Conservation (phyloP, 768 basidiomycete genomes). For the Pisolithus albus region DNA sequence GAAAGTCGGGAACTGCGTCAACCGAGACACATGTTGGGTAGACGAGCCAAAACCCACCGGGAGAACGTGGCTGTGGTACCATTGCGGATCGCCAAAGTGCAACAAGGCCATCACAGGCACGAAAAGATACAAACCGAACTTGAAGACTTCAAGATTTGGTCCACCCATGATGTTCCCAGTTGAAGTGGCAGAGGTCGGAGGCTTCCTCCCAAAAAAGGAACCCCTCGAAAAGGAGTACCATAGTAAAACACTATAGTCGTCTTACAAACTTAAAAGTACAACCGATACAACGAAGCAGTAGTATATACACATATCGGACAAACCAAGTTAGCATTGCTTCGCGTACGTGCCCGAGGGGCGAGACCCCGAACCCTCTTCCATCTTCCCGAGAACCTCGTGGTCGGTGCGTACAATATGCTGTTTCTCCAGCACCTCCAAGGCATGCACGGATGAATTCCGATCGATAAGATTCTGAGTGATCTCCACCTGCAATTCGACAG, state of each 20-base stretch:
- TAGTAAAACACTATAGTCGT: not conserved
- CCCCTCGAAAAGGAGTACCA: not conserved
- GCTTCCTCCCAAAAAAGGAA: not conserved
- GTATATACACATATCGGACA: not conserved
- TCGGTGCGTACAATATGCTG: slow-evolving; percentile 18
- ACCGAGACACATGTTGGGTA: not conserved
- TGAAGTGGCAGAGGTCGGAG: not conserved
- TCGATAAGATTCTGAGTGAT: slow-evolving; percentile 53
- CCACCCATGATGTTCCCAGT: slow-evolving; percentile 52
- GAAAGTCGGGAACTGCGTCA: not conserved
- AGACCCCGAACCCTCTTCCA: slow-evolving; percentile 44
- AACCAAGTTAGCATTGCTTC: slow-evolving; percentile 46
- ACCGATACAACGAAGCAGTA: not conserved
- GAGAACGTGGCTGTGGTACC: slow-evolving; percentile 73
- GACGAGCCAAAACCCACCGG: slow-evolving; percentile 43
- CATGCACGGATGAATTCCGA: slow-evolving; percentile 42
- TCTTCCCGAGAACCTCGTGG: slow-evolving; percentile 30
- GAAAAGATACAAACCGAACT: slow-evolving; percentile 81
- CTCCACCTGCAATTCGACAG: slow-evolving; percentile 40
- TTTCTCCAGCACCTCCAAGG: slow-evolving; percentile 38
- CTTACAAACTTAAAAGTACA: not conserved
- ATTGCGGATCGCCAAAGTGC: slow-evolving; percentile 83
- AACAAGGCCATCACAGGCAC: slow-evolving; percentile 74
- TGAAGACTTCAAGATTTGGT: slow-evolving; percentile 84
- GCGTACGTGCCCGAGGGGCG: slow-evolving; percentile 57